A percentile compares a stretch with the other conserved stretches of the same genome.
Conservation (phyloP, 2,329 filamentous ascomycete genomes). For the Talaromyces funiculosus region DNA sequence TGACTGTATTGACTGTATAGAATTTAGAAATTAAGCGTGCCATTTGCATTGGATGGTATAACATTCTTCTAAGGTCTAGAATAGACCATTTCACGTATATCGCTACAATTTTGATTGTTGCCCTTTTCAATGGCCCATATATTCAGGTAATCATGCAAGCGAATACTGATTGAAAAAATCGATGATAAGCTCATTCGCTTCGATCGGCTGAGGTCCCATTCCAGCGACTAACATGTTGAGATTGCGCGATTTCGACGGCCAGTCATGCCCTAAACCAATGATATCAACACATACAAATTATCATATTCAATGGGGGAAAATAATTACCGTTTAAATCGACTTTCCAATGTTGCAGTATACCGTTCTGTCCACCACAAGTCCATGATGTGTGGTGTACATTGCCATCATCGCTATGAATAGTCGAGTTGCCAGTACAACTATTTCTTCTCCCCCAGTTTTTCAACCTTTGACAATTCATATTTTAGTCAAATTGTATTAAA, state of each 20-base stretch:
- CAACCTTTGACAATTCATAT: neutral
- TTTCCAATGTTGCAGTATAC: conserved; percentile 43
- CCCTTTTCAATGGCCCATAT: neutral
- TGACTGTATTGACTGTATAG: neutral
- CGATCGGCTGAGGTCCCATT: conserved; percentile 39
- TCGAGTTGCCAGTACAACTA: conserved; percentile 30
- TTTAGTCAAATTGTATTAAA: neutral
- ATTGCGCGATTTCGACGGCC: conserved; percentile 44
- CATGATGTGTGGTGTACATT: conserved; percentile 42
- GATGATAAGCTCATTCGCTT: conserved; percentile 42
- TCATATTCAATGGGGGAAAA: neutral
- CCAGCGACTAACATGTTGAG: conserved; percentile 40
- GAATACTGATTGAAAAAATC: conserved; percentile 40
- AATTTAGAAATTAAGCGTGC: neutral
- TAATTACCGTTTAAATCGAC: conserved; percentile 38
- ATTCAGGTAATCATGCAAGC: neutral
- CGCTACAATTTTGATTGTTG: too few species aligned
- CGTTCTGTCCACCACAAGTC: conserved; percentile 34
- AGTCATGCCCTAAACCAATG: conserved; percentile 34
- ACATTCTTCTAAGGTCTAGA: too few species aligned
- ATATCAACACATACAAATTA: neutral
- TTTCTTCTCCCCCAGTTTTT: conserved; percentile 41
- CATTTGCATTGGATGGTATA: too few species aligned
- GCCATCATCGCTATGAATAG: conserved; percentile 31
- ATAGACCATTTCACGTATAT: too few species aligned